Percentiles rank a stretch among this genome's conserved stretches.
phyloP scores from a whole-genome alignment of 1,284 basidiomycete genomes.

The Sparassis latifolia region DNA sequence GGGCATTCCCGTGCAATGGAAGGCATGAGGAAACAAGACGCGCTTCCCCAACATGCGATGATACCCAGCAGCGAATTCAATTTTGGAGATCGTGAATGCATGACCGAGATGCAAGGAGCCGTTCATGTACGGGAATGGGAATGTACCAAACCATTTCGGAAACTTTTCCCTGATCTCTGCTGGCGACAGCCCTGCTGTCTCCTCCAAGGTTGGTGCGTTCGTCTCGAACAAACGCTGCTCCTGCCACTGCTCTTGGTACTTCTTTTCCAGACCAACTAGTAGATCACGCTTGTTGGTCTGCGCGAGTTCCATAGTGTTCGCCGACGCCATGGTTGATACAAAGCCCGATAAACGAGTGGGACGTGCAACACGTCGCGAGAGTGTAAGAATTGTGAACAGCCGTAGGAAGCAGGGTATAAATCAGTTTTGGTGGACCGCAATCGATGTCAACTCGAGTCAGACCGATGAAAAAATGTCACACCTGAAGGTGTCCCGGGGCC shows the following conservation, averaged over 20 bases:
- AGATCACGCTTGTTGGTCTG: constrained; percentile 93
- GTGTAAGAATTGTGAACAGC: constrained; percentile 20
- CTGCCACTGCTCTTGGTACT: constrained; percentile 81
- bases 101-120: constrained; percentile 96
- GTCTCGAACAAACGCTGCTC: constrained; percentile 74
- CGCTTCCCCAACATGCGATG: constrained; percentile 95
- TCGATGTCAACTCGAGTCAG: constrained; percentile 18
- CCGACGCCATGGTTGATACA: constrained; percentile 18
- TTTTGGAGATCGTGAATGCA: constrained; percentile 97
- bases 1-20: constrained; percentile 98
- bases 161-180: constrained; percentile 65
- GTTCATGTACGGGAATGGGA: constrained; percentile 98
- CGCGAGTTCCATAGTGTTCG: constrained; percentile 30
- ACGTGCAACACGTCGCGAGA: constrained; percentile 19
- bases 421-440: constrained; percentile 10
- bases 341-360: constrained; percentile 15
- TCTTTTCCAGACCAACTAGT: constrained; percentile 76
- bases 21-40: constrained; percentile 91
- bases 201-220: constrained; percentile 69
- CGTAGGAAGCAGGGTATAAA: constrained; percentile 11
- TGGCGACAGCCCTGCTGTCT: constrained; percentile 56
- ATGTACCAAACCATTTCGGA: constrained; percentile 97
- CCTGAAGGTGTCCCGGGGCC: too few species aligned
- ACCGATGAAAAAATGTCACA: background rate
- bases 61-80: constrained; percentile 95